Base-by-base conservation (phyloP, 176 grass and related monocot species). In the Eragrostis nindensis region DNA sequence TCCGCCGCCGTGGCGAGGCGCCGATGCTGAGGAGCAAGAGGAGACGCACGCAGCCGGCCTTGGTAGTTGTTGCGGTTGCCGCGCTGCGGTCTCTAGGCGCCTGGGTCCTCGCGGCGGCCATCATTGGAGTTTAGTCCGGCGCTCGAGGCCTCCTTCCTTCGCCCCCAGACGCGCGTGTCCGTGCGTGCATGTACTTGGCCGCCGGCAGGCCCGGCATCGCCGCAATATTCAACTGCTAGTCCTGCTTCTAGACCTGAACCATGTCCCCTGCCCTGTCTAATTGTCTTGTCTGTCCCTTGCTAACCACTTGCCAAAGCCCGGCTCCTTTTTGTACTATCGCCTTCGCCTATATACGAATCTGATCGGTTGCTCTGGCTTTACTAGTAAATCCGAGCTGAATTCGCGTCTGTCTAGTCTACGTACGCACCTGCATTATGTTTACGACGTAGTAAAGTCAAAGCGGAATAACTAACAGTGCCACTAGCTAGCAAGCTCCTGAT, bases 21-120 rank as follows among this genome's bases (percentile, higher is more conserved):
- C n/a, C n/a, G 52, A 27, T 42, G 43, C 29, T 21, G 65, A 83
- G 60, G 53, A 62, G 56, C 41, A 78, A n/a, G 78, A 32, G 19
- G 45, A 79, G 13, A 68, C 63, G 86, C 86, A 70, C 67, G 80
- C 25, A 64, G 75, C 50, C 13, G 54, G 75, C 81, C 49, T 85
- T 59, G 82, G 87, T 85, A 77, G 87, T 24, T 50, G 87, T 66
- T 81, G 77, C 82, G 46, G 82, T 64, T 82, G 76, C 78, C 18
- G 72, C 47, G 77, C 64, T 71, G 75, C 42, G 78, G 86, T 30
- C 61, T 26, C 22, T 6, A 65, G 62, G 62, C 14, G 43, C 2
- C 43, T 13, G 0, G 39, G 7, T 19, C 22, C 18, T 62, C 26
- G 66, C 42, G 49, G 56, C 53, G 39, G 26, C 15, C n/a, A n/a